Evolutionary conservation across 2,329 filamentous ascomycete genomes (phyloP).

Genomic region (Aspergillus viridinutans): DNA sequence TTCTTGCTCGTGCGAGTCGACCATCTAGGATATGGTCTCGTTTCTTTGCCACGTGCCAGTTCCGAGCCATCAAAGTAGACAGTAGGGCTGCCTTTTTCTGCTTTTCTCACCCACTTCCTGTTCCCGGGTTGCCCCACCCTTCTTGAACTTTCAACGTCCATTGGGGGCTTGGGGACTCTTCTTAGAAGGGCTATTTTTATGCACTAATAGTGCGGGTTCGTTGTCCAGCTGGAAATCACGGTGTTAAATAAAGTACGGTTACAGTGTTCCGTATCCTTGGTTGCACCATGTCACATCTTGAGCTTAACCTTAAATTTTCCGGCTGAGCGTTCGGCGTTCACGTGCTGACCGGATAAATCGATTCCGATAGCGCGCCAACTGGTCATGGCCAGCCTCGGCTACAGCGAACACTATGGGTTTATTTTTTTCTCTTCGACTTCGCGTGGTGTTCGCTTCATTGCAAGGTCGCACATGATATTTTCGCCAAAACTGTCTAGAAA

Average conservation of each 20-base stretch:
- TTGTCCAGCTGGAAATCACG: background rate
- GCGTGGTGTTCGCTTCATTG: background rate
- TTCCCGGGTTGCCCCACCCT: background rate
- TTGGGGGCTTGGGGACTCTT: background rate
- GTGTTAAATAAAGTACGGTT: background rate
- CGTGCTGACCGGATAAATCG: constrained; percentile 12
- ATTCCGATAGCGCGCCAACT: background rate
- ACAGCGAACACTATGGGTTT: background rate
- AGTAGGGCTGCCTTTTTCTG: background rate
- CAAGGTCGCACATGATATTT: background rate
- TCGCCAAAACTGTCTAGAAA: background rate
- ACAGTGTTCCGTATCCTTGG: constrained; percentile 2
- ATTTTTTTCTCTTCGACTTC: background rate
- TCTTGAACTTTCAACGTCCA: background rate
- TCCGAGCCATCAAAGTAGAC: background rate
- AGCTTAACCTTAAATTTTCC: constrained; percentile 22
- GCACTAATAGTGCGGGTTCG: background rate
- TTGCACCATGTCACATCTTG: constrained; percentile 4
- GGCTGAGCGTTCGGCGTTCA: constrained; percentile 10
- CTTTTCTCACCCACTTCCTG: background rate
- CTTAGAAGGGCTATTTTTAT: background rate
- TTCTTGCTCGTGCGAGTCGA: background rate
- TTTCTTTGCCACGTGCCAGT: background rate
- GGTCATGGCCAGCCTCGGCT: background rate
- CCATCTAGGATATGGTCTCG: background rate